Evolutionary conservation across 345 rosid genomes (phyloP).

Genomic region (Aquilaria yunnanensis): DNA sequence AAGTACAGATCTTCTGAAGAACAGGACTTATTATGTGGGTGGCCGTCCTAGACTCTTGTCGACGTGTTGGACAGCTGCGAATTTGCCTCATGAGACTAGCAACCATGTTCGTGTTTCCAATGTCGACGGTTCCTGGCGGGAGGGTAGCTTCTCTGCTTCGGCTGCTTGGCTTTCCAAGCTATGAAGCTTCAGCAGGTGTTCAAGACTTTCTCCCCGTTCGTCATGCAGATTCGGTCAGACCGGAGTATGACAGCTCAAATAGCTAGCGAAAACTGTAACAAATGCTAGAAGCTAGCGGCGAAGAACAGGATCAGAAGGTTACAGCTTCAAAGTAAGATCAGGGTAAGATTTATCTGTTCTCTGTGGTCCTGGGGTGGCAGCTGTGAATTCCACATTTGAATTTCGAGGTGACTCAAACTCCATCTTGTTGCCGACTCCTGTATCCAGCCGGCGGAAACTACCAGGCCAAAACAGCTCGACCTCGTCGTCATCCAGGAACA

Average conservation of each 20-base stretch:
- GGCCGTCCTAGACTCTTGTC: no score
- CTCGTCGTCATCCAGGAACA: slow-evolving; percentile 49
- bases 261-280: slow-evolving; percentile 12
- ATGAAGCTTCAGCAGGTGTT: no score
- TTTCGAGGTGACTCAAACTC: slow-evolving; percentile 15
- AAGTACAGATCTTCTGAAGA: no score
- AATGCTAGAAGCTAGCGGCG: neutral
- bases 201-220: no score
- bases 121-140: no score
- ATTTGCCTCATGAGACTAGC: no score
- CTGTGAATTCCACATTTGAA: slow-evolving; percentile 29
- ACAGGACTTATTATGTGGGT: no score
- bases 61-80: no score
- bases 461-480: slow-evolving; percentile 70
- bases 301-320: slow-evolving; percentile 10
- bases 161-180: no score
- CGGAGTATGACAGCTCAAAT: slow-evolving; percentile 3
- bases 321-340: slow-evolving; percentile 88
- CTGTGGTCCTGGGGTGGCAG: slow-evolving; percentile 22
- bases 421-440: slow-evolving; percentile 2
- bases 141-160: no score
- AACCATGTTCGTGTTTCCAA: no score
- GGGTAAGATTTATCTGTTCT: slow-evolving; percentile 40
- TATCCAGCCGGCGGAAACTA: slow-evolving; percentile 48
- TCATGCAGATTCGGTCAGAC: neutral